Conservation (phyloP, 1,284 basidiomycete species). For the Singerocomus rubriflavus region DNA sequence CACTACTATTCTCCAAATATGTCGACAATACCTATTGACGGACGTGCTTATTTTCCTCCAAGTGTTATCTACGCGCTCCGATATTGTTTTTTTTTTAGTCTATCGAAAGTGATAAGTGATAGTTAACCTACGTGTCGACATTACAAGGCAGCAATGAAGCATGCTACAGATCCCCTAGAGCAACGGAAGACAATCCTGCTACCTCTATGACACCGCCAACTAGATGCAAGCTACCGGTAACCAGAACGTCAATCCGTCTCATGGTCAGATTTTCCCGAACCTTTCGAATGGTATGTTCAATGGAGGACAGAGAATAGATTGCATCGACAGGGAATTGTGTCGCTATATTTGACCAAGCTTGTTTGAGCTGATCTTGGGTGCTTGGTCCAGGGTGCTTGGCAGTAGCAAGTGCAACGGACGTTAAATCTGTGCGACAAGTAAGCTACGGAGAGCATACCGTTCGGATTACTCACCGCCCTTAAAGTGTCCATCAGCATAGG, state of each 20-base stretch:
- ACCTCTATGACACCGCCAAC: slow-evolving; percentile 95
- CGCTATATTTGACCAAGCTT: slow-evolving; percentile 68
- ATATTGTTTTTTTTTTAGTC: slow-evolving; percentile 11
- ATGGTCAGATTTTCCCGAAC: slow-evolving; percentile 44
- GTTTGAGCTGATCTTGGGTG: slow-evolving; percentile 74
- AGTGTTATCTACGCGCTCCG: not conserved
- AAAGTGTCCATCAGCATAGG: slow-evolving; percentile 84
- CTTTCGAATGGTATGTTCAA: slow-evolving; percentile 81
- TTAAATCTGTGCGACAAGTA: slow-evolving; percentile 56
- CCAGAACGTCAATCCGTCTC: slow-evolving; percentile 61
- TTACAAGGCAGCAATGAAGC: slow-evolving; percentile 4
- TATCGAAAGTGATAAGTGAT: slow-evolving; percentile 32
- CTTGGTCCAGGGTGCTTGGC: slow-evolving; percentile 65
- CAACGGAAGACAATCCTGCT: slow-evolving; percentile 67
- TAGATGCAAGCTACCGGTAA: slow-evolving; percentile 91
- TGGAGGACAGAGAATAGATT: slow-evolving; percentile 81
- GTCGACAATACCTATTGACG: not conserved
- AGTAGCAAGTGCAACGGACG: slow-evolving; percentile 62
- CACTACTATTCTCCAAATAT: not conserved
- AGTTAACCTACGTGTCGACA: not conserved
- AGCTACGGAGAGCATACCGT: not conserved
- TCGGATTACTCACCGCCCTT: slow-evolving; percentile 73
- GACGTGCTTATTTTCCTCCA: not conserved
- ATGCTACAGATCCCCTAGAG: slow-evolving; percentile 39
- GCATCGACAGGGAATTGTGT: slow-evolving; percentile 57